Conservation (phyloP, 2,329 filamentous ascomycete species). For the Diplocarpon mali region DNA sequence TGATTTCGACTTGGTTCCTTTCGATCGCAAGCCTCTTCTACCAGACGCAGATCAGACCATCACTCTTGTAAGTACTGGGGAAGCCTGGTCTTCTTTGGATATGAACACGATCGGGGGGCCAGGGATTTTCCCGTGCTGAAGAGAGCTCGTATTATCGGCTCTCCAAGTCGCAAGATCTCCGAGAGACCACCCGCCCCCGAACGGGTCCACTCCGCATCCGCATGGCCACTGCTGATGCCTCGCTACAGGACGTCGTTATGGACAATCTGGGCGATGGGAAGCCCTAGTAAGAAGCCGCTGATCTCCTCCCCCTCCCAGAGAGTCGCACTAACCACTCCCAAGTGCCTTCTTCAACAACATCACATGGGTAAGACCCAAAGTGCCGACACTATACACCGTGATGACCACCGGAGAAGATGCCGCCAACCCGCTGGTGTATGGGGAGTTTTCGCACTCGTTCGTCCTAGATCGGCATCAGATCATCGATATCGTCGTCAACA, state of each 20-base stretch:
- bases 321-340: background rate
- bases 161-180: too few relatives aligned
- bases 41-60: conserved; percentile 52
- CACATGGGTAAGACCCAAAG: conserved; percentile 52
- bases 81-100: too few relatives aligned
- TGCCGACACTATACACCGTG: conserved; percentile 58
- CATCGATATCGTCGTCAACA: conserved; percentile 69
- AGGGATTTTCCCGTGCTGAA: too few relatives aligned
- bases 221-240: too few relatives aligned
- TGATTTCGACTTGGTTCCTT: conserved; percentile 60
- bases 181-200: too few relatives aligned
- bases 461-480: conserved; percentile 58
- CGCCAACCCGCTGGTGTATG: conserved; percentile 51
- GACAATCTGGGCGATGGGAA: conserved; percentile 56
- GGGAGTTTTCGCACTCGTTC: conserved; percentile 52
- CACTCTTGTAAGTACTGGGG: conserved; percentile 32
- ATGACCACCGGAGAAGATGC: conserved; percentile 42
- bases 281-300: conserved; percentile 42
- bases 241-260: conserved; percentile 42
- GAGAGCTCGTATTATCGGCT: too few relatives aligned
- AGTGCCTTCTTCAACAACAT: conserved; percentile 50
- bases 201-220: too few relatives aligned
- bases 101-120: too few relatives aligned
- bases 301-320: too few relatives aligned
- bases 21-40: conserved; percentile 51